Percentiles rank a stretch among this genome's conserved stretches.
These are phyloP conservation scores for Fulvia fulva DNA, from an alignment of 2,329 filamentous ascomycete genomes.

Conservation along the genomic window DNA sequence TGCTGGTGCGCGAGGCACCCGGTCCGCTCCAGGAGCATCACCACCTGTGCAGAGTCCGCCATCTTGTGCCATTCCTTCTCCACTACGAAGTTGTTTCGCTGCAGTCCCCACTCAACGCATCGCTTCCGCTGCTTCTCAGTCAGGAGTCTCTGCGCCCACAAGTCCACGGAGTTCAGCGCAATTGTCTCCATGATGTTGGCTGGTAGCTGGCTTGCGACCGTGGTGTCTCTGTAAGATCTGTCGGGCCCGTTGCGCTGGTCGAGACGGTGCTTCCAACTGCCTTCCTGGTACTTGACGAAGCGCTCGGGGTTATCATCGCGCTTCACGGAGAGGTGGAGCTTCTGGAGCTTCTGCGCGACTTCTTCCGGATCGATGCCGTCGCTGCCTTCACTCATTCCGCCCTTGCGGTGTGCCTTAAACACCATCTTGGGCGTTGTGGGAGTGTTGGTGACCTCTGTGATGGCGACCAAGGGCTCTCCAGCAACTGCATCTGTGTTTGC, in stretches of 20 bases:
- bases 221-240: slow-evolving; percentile 24
- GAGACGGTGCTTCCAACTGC: slow-evolving; percentile 10
- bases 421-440: slow-evolving; percentile 27
- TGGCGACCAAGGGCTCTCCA: slow-evolving; percentile 23
- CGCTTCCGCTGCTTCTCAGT: slow-evolving; percentile 30
- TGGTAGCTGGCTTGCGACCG: slow-evolving; percentile 30
- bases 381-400: slow-evolving; percentile 29
- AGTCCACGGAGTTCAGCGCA: slow-evolving; percentile 22
- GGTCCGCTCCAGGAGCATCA: slow-evolving; percentile 38
- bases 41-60: slow-evolving; percentile 35
- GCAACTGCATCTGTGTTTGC: slow-evolving; percentile 12
- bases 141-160: slow-evolving; percentile 27
- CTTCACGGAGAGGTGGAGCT: slow-evolving; percentile 8
- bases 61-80: slow-evolving; percentile 35
- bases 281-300: slow-evolving; percentile 28
- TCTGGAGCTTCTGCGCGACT: slow-evolving; percentile 25
- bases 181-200: slow-evolving; percentile 32
- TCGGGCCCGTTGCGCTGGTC: slow-evolving; percentile 6
- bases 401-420: slow-evolving; percentile 32
- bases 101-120: slow-evolving; percentile 35
- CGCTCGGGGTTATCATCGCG: slow-evolving; percentile 17
- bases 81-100: slow-evolving; percentile 23
- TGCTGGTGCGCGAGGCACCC: slow-evolving; percentile 37
- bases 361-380: slow-evolving; percentile 18
- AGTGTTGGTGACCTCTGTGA: slow-evolving; percentile 29